Evolutionary conservation across 2,329 filamentous ascomycete genomes (phyloP), one percentile per base, ranked within the genome.

Genomic region (Orbilia javanica): DNA sequence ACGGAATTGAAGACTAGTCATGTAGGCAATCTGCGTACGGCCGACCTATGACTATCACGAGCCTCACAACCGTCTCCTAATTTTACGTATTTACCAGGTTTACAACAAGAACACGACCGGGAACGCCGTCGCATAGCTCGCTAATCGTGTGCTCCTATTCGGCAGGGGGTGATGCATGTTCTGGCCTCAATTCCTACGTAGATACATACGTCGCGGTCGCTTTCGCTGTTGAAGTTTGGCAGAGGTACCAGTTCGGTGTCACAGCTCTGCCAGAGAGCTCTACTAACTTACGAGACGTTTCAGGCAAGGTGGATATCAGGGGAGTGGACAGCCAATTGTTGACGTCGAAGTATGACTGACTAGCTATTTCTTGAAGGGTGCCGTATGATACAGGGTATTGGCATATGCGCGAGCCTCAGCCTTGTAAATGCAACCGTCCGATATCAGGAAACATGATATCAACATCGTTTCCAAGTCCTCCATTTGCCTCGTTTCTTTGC

Each of bases 61-160:
- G 55, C 20, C 22, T 57, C 18, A 36, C 20, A 15, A 20, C 20
- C 55, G 55, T 25, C 55, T 42, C 34, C 20, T 42, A 22, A 57
- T 1, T 22, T 53, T n/a, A n/a, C n/a, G n/a, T n/a, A n/a, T n/a
- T n/a, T 29, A 15, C 50, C 29, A 20, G 31, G 31, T 42, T 27
- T 27, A 25, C 48, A 22, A 36, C 7, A 42, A 8, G 10, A 27
- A 29, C 15, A 60, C 27, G 31, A 11, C 55, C 55, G 31, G 55
- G 20, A n/a, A 60, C 20, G 55, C 55, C 55, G 34, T 60, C 34
- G 55, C 55, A 60, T 60, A 36, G 25, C n/a, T 39, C 55, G 34
- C 52, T 39, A 60, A n/a, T 18, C 31, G 11, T 27, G 20, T 36
- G 27, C 8, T 60, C 31, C 55, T 25, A 60, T 42, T 42, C 34